phyloP scores from a whole-genome alignment of 202 grass and related monocot genomes.

The Setaria italica region DNA sequence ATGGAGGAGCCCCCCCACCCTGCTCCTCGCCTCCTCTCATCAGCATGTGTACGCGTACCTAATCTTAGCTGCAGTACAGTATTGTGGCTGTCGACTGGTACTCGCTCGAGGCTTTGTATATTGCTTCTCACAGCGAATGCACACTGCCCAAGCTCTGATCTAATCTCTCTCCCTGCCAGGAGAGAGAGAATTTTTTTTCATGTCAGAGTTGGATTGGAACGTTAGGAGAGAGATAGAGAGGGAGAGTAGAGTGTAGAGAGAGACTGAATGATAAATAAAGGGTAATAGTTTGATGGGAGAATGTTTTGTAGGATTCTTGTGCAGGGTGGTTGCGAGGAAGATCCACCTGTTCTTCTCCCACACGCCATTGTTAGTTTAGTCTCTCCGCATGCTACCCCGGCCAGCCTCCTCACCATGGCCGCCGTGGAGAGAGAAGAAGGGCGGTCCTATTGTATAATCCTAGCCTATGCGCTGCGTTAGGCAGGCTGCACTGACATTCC shows the following conservation, averaged over 20 bases:
- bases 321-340: slow-evolving; percentile 53
- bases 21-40: neutral
- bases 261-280: neutral
- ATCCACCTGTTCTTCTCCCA: slow-evolving; percentile 50
- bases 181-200: slow-evolving; percentile 5
- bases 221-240: neutral
- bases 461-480: slow-evolving; percentile 26
- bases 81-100: slow-evolving; percentile 41
- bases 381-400: neutral
- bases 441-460: slow-evolving; percentile 30
- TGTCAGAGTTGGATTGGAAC: slow-evolving; percentile 44
- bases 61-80: slow-evolving; percentile 32
- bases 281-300: slow-evolving; percentile 8
- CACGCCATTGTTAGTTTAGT: slow-evolving; percentile 28
- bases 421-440: neutral
- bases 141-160: slow-evolving; percentile 57
- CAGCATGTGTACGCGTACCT: slow-evolving; percentile 32
- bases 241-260: neutral
- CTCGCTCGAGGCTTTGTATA: slow-evolving; percentile 40
- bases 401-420: neutral
- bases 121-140: slow-evolving; percentile 53
- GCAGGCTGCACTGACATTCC: slow-evolving; percentile 47
- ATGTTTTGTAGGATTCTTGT: slow-evolving; percentile 38
- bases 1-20: slow-evolving; percentile 6
- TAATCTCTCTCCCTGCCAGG: slow-evolving; percentile 39